Conservation (phyloP, 495 filamentous ascomycete genomes). For the Hyphodiscus hymeniophilus region DNA sequence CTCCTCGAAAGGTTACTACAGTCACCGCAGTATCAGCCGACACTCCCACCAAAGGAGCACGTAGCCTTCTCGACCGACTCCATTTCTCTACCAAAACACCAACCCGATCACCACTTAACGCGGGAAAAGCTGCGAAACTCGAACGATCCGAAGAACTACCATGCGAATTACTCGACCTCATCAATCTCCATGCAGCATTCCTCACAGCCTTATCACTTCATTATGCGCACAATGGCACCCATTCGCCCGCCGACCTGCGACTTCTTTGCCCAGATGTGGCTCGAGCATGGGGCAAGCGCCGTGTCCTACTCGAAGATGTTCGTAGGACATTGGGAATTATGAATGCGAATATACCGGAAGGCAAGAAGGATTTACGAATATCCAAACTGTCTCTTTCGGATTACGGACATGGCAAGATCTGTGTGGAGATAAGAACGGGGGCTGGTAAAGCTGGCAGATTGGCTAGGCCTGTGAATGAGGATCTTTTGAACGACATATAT, state of each 20-base stretch:
- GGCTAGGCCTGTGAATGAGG: constrained; percentile 46
- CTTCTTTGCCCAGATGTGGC: constrained; percentile 44
- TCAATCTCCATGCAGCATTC: constrained; percentile 48
- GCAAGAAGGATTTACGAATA: constrained; percentile 11
- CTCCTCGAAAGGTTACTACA: constrained; percentile 8
- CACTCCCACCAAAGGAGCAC: constrained; percentile 22
- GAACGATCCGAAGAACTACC: constrained; percentile 30
- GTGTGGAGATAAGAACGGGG: constrained; percentile 27
- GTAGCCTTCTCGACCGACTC: constrained; percentile 17
- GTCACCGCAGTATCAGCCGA: constrained; percentile 2
- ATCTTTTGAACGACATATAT: constrained; percentile 45
- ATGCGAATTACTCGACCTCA: constrained; percentile 44
- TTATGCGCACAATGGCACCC: constrained; percentile 55
- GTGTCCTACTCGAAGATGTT: constrained; percentile 50
- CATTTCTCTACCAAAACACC: constrained; percentile 15
- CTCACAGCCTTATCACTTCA: constrained; percentile 50
- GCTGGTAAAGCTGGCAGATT: constrained; percentile 22
- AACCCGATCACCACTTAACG: constrained; percentile 5
- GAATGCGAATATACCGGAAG: constrained; percentile 17
- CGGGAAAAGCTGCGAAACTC: background rate
- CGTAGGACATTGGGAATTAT: constrained; percentile 47
- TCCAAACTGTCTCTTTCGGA: constrained; percentile 43
- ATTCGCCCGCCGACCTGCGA: constrained; percentile 50
- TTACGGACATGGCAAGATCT: constrained; percentile 47
- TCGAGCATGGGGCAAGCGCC: constrained; percentile 52